Percentiles rank a stretch among this genome's conserved stretches.
These are phyloP conservation scores for Nicotiana noctiflora DNA, from an alignment of 257 asterid genomes.

Conservation along the genomic window DNA sequence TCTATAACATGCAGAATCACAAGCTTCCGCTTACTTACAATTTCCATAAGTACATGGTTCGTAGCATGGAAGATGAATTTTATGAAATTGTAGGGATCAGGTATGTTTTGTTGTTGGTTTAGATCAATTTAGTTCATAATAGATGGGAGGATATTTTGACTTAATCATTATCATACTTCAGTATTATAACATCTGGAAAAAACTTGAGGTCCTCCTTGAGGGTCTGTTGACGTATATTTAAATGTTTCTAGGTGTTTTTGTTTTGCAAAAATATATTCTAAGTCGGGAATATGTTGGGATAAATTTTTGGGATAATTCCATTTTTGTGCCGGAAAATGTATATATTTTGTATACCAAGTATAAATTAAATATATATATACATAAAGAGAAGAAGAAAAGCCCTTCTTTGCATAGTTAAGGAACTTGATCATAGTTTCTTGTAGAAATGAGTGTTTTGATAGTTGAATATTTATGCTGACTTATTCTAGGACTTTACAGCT, in stretches of 20 bases:
- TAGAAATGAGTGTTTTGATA: background rate
- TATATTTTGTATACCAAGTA: too few species aligned
- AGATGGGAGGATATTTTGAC: background rate
- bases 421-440: background rate
- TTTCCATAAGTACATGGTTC: conserved; percentile 82
- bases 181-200: background rate
- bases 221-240: background rate
- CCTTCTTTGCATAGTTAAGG: background rate
- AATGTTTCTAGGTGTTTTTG: background rate
- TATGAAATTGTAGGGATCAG: conserved; percentile 78
- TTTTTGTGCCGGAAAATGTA: too few species aligned
- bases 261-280: background rate
- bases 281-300: background rate
- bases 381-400: background rate
- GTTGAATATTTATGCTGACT: background rate
- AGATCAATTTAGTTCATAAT: background rate
- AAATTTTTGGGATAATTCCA: too few species aligned
- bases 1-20: conserved; percentile 51
- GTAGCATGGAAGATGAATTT: conserved; percentile 97
- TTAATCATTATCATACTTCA: background rate
- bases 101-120: conserved; percentile 22
- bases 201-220: background rate
- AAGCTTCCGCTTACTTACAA: conserved; percentile 61
- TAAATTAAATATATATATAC: too few species aligned
- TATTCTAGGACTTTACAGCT: conserved; percentile 40